These are phyloP conservation scores for Mitragyna speciosa DNA, from an alignment of 257 asterid genomes.

Conservation along the genomic window DNA sequence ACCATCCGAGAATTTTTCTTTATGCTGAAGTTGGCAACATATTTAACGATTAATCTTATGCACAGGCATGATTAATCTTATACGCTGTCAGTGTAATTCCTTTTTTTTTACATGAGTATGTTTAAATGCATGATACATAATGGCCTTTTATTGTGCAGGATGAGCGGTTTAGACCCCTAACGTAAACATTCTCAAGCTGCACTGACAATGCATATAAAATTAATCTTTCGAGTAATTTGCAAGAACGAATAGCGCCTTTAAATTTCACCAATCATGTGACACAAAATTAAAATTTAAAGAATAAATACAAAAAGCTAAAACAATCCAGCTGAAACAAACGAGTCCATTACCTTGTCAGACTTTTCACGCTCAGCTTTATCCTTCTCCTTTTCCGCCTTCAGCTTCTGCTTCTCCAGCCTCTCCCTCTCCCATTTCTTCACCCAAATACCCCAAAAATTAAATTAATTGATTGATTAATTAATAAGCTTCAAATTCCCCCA, in stretches of 20 bases:
- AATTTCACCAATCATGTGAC: no score
- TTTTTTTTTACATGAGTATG: no score
- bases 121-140: no score
- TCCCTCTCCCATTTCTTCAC: constrained; percentile 79
- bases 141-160: no score
- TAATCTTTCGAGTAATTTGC: no score
- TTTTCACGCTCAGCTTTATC: constrained; percentile 60
- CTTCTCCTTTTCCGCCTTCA: constrained; percentile 64
- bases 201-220: no score
- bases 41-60: no score
- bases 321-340: background rate
- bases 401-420: constrained; percentile 68
- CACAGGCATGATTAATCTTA: no score
- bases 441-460: constrained; percentile 12
- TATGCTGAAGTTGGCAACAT: background rate
- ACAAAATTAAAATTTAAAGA: background rate
- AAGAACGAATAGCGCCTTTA: no score
- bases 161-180: no score
- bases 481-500: background rate
- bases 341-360: constrained; percentile 49
- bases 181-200: no score
- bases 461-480: background rate
- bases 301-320: constrained; percentile 4
- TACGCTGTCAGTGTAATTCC: no score
- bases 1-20: background rate